Conservation (phyloP, 2,329 filamentous ascomycete species). For the Macrophomina phaseolina region DNA sequence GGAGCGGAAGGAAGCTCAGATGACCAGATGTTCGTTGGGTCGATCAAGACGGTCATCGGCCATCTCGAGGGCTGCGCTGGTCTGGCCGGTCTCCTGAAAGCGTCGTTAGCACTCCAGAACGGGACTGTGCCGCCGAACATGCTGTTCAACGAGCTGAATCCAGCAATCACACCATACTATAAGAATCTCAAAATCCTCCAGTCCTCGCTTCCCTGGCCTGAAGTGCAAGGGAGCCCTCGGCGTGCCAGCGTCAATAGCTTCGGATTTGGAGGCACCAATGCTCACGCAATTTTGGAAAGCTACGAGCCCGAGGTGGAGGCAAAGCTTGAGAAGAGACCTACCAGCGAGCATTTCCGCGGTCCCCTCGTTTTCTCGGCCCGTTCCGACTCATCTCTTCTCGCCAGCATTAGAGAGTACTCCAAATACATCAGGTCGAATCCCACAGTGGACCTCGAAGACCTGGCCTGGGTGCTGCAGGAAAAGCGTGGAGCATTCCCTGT, state of each 20-base stretch:
- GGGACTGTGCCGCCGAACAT: conserved; percentile 43
- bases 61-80: conserved; percentile 50
- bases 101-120: conserved; percentile 46
- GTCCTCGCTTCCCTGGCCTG: conserved; percentile 30
- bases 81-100: conserved; percentile 46
- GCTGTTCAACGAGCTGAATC: conserved; percentile 41
- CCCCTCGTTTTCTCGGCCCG: conserved; percentile 29
- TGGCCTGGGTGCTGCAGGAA: conserved; percentile 31
- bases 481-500: conserved; percentile 28
- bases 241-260: conserved; percentile 35
- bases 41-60: conserved; percentile 48
- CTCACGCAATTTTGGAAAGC: conserved; percentile 35
- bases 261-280: conserved; percentile 37
- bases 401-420: conserved; percentile 5
- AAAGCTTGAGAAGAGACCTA: too few species aligned
- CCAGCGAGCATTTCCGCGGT: background rate
- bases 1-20: background rate
- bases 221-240: conserved; percentile 1
- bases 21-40: conserved; percentile 31
- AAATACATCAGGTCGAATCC: conserved; percentile 20
- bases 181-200: conserved; percentile 22
- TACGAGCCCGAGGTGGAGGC: conserved; percentile 18
- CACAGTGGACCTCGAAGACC: conserved; percentile 4
- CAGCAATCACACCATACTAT: conserved; percentile 34
- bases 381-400: conserved; percentile 21